Evolutionary conservation across 805 yeast species (phyloP).

Genomic region (Schizosaccharomyces octosporus): DNA sequence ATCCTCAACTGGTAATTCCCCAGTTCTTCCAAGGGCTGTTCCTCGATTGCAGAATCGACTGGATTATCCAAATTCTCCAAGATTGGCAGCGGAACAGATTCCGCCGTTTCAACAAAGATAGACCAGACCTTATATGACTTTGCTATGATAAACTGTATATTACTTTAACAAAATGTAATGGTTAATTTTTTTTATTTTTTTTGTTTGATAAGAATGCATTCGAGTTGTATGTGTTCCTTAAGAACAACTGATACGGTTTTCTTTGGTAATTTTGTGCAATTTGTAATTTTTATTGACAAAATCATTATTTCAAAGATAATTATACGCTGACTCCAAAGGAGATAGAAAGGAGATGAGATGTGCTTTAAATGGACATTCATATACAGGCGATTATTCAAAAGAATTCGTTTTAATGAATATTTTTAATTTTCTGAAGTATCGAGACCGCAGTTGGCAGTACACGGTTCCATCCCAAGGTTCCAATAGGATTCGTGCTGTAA

Average conservation of each 20-base stretch:
- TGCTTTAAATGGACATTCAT: no score
- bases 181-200: not conserved
- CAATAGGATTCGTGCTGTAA: not conserved
- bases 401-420: not conserved
- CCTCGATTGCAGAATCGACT: not conserved
- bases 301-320: no score
- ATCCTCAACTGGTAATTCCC: not conserved
- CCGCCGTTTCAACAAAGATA: not conserved
- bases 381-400: not conserved
- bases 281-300: no score
- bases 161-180: not conserved
- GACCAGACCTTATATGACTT: not conserved
- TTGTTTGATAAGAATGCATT: no score
- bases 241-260: no score
- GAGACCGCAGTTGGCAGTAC: not conserved
- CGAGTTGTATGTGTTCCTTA: no score
- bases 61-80: not conserved
- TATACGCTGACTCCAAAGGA: no score
- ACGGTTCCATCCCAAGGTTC: not conserved
- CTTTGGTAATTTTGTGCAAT: no score
- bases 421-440: not conserved
- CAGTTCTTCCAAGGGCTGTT: not conserved
- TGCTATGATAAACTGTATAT: not conserved
- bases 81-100: not conserved
- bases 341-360: no score